Evolutionary conservation across 352 stramenopile genomes (phyloP).

Genomic region (Elongisporangium senticosum): DNA sequence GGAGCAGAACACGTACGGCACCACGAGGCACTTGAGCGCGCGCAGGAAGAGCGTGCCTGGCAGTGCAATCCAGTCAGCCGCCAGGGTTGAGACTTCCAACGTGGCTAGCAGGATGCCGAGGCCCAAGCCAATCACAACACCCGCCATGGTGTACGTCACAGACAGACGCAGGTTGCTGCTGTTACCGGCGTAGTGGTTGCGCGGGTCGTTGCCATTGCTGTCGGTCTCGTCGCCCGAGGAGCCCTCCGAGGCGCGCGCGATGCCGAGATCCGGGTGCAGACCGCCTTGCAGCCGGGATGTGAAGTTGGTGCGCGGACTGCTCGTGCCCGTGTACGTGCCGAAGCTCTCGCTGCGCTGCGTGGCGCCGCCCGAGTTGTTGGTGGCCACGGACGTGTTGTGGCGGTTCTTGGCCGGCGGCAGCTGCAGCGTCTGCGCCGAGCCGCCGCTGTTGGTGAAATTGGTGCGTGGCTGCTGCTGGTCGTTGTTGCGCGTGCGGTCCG

Average conservation of each 20-base stretch:
- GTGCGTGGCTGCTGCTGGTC: slow-evolving; percentile 21
- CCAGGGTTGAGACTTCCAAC: slow-evolving; percentile 30
- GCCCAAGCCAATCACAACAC: slow-evolving; percentile 38
- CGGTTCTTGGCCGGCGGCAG: background rate
- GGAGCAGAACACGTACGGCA: slow-evolving; percentile 79
- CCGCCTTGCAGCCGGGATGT: slow-evolving; percentile 12
- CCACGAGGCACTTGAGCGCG: slow-evolving; percentile 65
- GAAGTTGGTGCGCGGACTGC: slow-evolving; percentile 44
- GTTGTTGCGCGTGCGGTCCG: slow-evolving; percentile 9
- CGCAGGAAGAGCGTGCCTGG: slow-evolving; percentile 72
- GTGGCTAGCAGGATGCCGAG: slow-evolving; percentile 45
- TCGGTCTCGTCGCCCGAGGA: background rate
- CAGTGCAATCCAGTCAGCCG: slow-evolving; percentile 54
- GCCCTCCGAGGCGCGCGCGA: background rate
- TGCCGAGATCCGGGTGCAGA: background rate
- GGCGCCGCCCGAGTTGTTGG: slow-evolving; percentile 7
- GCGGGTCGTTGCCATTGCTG: background rate
- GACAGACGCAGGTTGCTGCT: slow-evolving; percentile 43
- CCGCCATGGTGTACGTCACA: slow-evolving; percentile 44
- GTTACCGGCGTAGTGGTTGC: background rate
- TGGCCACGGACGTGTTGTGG: slow-evolving; percentile 1
- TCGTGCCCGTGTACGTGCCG: slow-evolving; percentile 9
- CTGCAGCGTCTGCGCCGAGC: background rate
- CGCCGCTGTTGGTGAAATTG: slow-evolving; percentile 30
- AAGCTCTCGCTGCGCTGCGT: slow-evolving; percentile 7